These are phyloP conservation scores for Penicillium sp. DNA, from an alignment of 2,329 filamentous ascomycete species.

Conservation along the genomic window DNA sequence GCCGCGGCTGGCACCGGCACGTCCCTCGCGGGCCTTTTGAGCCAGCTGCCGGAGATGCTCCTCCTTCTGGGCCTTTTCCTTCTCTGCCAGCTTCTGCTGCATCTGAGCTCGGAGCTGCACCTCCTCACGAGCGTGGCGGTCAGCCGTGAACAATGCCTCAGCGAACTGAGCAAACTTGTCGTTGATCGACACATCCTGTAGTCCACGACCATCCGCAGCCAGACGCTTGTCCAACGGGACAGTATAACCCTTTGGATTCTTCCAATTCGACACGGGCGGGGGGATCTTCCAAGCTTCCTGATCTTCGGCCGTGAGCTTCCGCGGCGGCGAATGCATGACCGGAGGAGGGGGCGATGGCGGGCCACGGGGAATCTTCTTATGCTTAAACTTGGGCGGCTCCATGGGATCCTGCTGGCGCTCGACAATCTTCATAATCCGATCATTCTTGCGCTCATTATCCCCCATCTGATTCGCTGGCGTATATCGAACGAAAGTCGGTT, in stretches of 20 bases:
- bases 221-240: conserved; percentile 92
- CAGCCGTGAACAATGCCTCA: conserved; percentile 89
- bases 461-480: conserved; percentile 98
- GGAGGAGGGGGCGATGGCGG: conserved; percentile 90
- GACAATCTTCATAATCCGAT: conserved; percentile 98
- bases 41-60: conserved; percentile 83
- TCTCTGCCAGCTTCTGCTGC: conserved; percentile 94
- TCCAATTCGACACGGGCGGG: conserved; percentile 94
- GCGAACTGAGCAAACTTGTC: conserved; percentile 98
- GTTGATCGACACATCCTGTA: conserved; percentile 94
- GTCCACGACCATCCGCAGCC: conserved; percentile 82
- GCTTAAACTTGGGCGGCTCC: conserved; percentile 97
- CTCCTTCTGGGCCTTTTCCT: conserved; percentile 92
- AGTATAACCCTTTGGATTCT: conserved; percentile 98
- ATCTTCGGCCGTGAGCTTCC: conserved; percentile 93
- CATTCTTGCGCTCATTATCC: conserved; percentile 75
- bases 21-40: conserved; percentile 85
- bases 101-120: conserved; percentile 87
- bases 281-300: conserved; percentile 94
- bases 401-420: conserved; percentile 89
- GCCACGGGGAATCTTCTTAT: conserved; percentile 94
- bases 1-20: conserved; percentile 51
- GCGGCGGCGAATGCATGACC: conserved; percentile 87
- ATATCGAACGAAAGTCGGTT: conserved; percentile 91
- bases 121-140: conserved; percentile 90